Base-by-base conservation (phyloP, 768 basidiomycete species). In the Gautieria morchelliformis region DNA sequence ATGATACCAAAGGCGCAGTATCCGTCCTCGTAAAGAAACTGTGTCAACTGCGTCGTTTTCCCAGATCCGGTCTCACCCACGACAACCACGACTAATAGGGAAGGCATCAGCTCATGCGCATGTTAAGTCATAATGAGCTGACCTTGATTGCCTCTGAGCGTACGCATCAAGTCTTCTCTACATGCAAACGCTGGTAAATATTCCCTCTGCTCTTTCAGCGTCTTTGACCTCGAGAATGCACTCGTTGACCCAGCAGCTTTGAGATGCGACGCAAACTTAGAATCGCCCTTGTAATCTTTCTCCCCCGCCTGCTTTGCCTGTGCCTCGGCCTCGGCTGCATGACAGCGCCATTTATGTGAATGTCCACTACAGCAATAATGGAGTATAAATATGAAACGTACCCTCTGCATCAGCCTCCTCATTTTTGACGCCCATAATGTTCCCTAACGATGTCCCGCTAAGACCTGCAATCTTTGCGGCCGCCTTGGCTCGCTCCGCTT, bases 61-160 rank as follows among this genome's bases (percentile, higher is more conserved):
- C 96, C 96, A 0, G 95, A 98, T 10, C 96, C 96, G n/a, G 96
- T 99, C 71, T 99, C 96, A n/a, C 96, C 96, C 41, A 99, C 89
- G 40, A 98, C 92, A 57, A 99, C 83, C 48, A 89, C 76, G 40
- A 98, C 96, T 96, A 8, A 20, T 32, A 52, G 14, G 47, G 20
- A 51, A 52, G 51, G 58, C 17, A 35, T 56, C 3, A 42, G 7
- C 30, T 24, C n/a, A 24, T 10, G n/a, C 7, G 9, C 6, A 47
- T 20, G 27, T 20, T 11, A 8, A 32, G 19, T 27, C 12, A 53
- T 17, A 52, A 30, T 20, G 5, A 37, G 63, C 71, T 52, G 54
- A 87, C 93, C 93, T 83, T 99, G 96, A 66, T 97, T 95, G 63
- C 98, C 96, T 42, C 95, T 78, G 35, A 98, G 80, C 37, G 83